Base-by-base conservation (phyloP, 83 land plant genomes). In the Diphasiastrum complanatum region DNA sequence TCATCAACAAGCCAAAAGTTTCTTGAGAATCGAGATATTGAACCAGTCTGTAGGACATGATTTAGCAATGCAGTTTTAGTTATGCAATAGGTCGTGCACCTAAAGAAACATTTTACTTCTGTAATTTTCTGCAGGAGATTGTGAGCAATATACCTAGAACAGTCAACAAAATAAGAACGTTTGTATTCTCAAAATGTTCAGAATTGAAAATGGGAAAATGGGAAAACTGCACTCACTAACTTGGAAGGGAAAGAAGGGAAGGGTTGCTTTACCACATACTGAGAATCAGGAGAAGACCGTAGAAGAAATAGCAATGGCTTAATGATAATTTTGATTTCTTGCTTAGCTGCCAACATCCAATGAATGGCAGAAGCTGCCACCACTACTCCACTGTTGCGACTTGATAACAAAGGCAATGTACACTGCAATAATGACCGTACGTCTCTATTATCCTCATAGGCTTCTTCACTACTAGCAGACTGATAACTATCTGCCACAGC, bases 341-440 rank as follows among this genome's bases (percentile, higher is more conserved):
- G 68, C 36, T 16, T 67, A 25, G 92, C 75, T 16, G 88, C 83
- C 71, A 95, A 67, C 33, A 86, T 62, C 99, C 99, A 95, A 67
- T 89, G 93, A 11, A 89, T 88, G 6, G 82, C 80, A 62, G 89
- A 84, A 63, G 91, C 93, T 40, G 86, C 92, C 68, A 95, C 76
- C n/a, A 95, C 87, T 38, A 95, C 99, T 10, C 85, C 97, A 84
- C 96, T 84, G 59, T 89, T 95, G 45, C 81, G 79, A 64, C 99
- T 95, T 86, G 89, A 84, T 50, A 95, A 62, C 45, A 95, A 70
- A 24, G 93, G 89, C 12, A 78, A 68, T 47, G 99, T 89, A 56
- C 86, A 89, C 63, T 75, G 78, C 64, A 89, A 66, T 35, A 95
- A 63, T 41, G 85, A 61, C 73, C 72, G 67, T 31, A 82, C 65